Base-by-base conservation (phyloP, 495 filamentous ascomycete genomes). In the Collariella sp. region DNA sequence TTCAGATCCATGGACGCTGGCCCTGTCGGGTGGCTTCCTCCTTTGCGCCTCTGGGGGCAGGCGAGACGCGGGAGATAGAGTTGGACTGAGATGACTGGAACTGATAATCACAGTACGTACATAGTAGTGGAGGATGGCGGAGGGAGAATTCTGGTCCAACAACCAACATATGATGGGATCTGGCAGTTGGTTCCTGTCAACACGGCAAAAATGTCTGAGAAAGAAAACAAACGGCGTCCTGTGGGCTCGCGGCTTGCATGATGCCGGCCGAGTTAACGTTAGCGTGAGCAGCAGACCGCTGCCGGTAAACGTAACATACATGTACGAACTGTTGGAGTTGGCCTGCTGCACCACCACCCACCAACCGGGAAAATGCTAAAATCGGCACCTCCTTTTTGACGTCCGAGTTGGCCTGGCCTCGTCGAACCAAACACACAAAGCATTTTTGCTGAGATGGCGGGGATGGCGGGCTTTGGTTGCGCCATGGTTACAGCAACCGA, bases 1-100 rank as follows among this genome's bases (percentile, higher is more conserved):
- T 54, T 54, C 51, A 54, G 51, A 54, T 46, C 4, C 34, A 1
- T 31, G 20, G 20, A n/a, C n/a, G n/a, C n/a, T n/a, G n/a, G n/a
- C n/a, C n/a, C 39, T 39, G 41, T 31, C 26, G 26, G 26, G 26
- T 45, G 33, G 31, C 50, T 33, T 29, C 38, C 50, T 36, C 41
- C 23, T 7, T 3, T 29, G 6, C 5, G 26, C 26, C 5, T 9
- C 26, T 5, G 9, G 9, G 26, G 9, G 26, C n/a, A 31, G 9
- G 26, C 26, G 26, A 31, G 26, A 31, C 26, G 26, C 26, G 26
- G 26, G 9, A n/a, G n/a, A n/a, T n/a, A n/a, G n/a, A n/a, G n/a
- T n/a, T n/a, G n/a, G n/a, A n/a, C n/a, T n/a, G 26, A 31, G 26
- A 5, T 31, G 26, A 31, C 9, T 31, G 26, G 26, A 9, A 9